Percentiles rank a stretch among this genome's conserved stretches.
These are phyloP conservation scores for Pelargonium hybrid DNA, from an alignment of 441 rosid genomes.

Conservation along the genomic window DNA sequence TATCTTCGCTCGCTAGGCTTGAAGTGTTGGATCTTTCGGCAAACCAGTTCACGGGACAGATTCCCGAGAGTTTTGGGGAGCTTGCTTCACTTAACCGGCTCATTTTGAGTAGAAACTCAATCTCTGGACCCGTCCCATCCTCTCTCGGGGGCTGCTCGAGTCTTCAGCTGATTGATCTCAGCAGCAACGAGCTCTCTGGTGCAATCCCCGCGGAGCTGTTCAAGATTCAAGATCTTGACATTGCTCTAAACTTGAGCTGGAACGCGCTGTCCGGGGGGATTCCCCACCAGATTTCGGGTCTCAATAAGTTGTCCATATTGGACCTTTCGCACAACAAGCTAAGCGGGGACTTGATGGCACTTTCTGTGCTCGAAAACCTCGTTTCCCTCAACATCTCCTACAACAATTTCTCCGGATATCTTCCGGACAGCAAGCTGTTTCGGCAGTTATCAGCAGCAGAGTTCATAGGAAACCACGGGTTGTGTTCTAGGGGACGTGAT, in stretches of 20 bases:
- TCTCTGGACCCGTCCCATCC: conserved; percentile 68
- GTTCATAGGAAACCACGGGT: conserved; percentile 51
- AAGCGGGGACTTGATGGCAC: conserved; percentile 46
- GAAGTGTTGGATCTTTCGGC: conserved; percentile 69
- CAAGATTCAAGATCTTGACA: conserved; percentile 64
- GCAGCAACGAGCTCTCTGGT: conserved; percentile 66
- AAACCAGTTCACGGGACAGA: conserved; percentile 47
- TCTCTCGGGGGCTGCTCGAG: conserved; percentile 62
- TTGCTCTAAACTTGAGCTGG: conserved; percentile 80
- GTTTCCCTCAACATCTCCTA: conserved; percentile 73
- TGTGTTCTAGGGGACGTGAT: conserved; percentile 56
- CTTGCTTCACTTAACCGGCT: conserved; percentile 63
- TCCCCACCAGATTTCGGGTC: conserved; percentile 63
- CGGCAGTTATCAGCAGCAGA: conserved; percentile 47
- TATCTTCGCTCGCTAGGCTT: conserved; percentile 59
- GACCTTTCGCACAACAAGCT: conserved; percentile 85
- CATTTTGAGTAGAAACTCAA: conserved; percentile 45
- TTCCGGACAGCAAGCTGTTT: conserved; percentile 80
- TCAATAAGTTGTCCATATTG: conserved; percentile 65
- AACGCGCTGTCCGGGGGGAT: conserved; percentile 65
- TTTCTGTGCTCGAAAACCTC: conserved; percentile 61
- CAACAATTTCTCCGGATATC: conserved; percentile 78
- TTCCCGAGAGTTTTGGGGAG: conserved; percentile 63
- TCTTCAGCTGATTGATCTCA: conserved; percentile 83
- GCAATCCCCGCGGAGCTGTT: conserved; percentile 68